Percentiles rank a stretch among this genome's conserved stretches.
phyloP scores from a whole-genome alignment of 2,329 filamentous ascomycete species.

The Fusarium odoratissimum region DNA sequence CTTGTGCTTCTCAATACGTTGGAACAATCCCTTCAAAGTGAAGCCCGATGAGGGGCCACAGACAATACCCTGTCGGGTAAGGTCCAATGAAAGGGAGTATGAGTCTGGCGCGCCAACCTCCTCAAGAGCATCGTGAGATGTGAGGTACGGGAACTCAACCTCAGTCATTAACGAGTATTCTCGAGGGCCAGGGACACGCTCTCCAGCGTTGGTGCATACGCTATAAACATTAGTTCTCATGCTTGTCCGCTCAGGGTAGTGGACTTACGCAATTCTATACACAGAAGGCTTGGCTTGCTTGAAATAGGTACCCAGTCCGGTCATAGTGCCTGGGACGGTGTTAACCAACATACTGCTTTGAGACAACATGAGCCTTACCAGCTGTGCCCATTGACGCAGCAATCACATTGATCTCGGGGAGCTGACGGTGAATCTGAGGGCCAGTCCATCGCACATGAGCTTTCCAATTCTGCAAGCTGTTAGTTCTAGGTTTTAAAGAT shows the following conservation, averaged over 20 bases:
- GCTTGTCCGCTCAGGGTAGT: no score
- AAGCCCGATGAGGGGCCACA: conserved; percentile 71
- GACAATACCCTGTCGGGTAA: conserved; percentile 69
- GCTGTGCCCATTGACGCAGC: conserved; percentile 67
- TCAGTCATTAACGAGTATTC: conserved; percentile 61
- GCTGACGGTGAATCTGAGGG: conserved; percentile 66
- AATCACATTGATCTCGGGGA: conserved; percentile 67
- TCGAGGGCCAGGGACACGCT: conserved; percentile 68
- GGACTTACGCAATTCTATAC: conserved; percentile 48
- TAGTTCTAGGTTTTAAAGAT: not conserved
- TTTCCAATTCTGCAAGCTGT: conserved; percentile 59
- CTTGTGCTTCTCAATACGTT: conserved; percentile 62
- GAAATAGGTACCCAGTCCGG: conserved; percentile 63
- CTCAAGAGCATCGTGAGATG: conserved; percentile 65
- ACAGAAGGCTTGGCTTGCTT: conserved; percentile 63
- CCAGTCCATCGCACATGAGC: conserved; percentile 69
- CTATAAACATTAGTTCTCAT: conserved; percentile 46
- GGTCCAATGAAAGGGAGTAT: conserved; percentile 63
- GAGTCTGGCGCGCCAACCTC: conserved; percentile 66
- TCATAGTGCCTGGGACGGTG: conserved; percentile 54
- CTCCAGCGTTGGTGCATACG: conserved; percentile 67
- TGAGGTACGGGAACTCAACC: conserved; percentile 68
- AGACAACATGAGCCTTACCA: conserved; percentile 19
- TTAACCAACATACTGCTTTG: not conserved
- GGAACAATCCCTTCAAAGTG: conserved; percentile 63